Evolutionary conservation across 768 basidiomycete genomes (phyloP), one percentile per base, ranked within the genome.

Genomic region (Mycena galopus): DNA sequence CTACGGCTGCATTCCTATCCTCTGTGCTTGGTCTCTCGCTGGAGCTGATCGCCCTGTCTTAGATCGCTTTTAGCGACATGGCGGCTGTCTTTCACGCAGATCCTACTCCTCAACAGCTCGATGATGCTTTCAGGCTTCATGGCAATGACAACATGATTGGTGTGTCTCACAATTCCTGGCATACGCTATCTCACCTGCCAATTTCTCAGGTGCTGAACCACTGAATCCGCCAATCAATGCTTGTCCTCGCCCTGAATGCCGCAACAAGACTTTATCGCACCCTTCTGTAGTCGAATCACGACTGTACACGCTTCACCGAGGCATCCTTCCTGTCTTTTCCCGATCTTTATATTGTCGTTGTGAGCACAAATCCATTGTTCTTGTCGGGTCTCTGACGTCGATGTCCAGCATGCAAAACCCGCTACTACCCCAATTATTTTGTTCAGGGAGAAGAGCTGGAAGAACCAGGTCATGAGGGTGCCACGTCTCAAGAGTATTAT

Each of bases 41-140:
- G 0, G 35, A 33, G 7, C 33, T 61, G 4, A 23, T 68, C 14
- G 27, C 25, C 2, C 58, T 68, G 1, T 68, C 58, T 42, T 68
- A 59, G 67, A 16, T 62, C 3, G 67, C 67, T 2, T 68, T 68
- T 23, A 53, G 67, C 23, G 59, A 68, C 9, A 10, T 68, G 23
- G 67, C 67, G 2, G 47, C 58, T 3, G 37, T 5, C 6, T 51
- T 53, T 23, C 35, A 61, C 2, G 2, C 33, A 30, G 67, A 60
- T 11, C 33, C 58, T 2, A 19, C 7, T 9, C n/a, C 3, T 0
- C 27, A 3, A 6, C 12, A 44, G 1, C 35, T 68, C 1, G 59
- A 68, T 37, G 59, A 68, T 50, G 50, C 16, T 9, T 68, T 68
- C 50, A 30, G 67, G 17, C 19, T 61, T 4, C 67, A 67, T 35